Evolutionary conservation across 495 filamentous ascomycete genomes (phyloP), one percentile per base, ranked within the genome.

Genomic region (Neurospora sp.): DNA sequence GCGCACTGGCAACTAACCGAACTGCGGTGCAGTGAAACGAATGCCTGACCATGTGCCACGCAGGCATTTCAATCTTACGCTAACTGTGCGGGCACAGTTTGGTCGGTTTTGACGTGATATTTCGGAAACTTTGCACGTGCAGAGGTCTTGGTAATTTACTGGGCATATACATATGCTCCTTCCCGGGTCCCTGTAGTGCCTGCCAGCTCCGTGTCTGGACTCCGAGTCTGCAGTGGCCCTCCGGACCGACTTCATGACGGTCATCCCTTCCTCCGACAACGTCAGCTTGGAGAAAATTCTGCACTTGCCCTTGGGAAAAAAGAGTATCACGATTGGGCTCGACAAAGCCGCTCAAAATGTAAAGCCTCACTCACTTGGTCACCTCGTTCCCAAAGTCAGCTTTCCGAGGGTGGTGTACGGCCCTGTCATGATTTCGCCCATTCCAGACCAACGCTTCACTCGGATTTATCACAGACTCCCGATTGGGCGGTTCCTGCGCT

Each of bases 21-120:
- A 61, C 27, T 35, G 27, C 27, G 27, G 53, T 65, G 22, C 53
- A 31, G 31, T 65, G 53, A 16, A 35, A 27, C 27, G 22, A 35
- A 31, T 61, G 53, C 53, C 53, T 61, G 12, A 65, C 53, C 53
- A 65, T 65, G 53, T 65, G 53, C 27, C 22, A 65, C 12, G 27
- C 53, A 65, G 53, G 27, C 53, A 65, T 65, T 65, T 65, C 53
- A 65, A 35, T 16, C 31, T 35, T 65, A 68, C 53, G 74, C 41
- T 65, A 41, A 75, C 73, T 73, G 71, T 76, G 71, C 71, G 73
- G 71, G 31, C 69, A 76, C 75, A 68, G 73, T 74, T 16, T 37
- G 31, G 27, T 59, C 27, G 8, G 53, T 1, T 16, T 35, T 18
- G 27, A 65, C 27, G 27, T 35, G 53, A 35, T 18, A 37, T 35